A percentile compares a stretch with the other conserved stretches of the same genome.
Conservation (phyloP, 2,329 filamentous ascomycete species). For the Chaetomium strumarium region DNA sequence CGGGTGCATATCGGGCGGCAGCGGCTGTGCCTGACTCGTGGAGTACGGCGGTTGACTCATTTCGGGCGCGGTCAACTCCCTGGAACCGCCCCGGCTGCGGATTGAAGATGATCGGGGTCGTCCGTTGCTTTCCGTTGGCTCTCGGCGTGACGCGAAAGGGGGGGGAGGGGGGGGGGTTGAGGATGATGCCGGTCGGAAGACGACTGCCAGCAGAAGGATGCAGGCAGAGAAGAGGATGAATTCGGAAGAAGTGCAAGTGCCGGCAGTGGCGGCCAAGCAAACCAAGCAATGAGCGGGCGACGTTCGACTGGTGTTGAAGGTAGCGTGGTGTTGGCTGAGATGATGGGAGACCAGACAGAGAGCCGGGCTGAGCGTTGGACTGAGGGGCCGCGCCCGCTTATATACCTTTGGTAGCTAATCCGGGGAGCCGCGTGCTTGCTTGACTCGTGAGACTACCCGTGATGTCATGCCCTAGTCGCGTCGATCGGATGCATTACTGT, state of each 20-base stretch:
- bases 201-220: background rate
- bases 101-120: background rate
- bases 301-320: background rate
- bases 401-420: background rate
- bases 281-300: no score
- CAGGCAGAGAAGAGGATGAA: background rate
- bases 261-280: background rate
- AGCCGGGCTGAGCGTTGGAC: background rate
- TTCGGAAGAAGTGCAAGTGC: background rate
- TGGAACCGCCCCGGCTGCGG: slow-evolving; percentile 11
- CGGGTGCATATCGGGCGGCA: slow-evolving; percentile 18
- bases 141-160: background rate
- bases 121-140: background rate
- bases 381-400: slow-evolving; percentile 5
- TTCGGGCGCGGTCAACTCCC: slow-evolving; percentile 13
- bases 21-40: slow-evolving; percentile 15
- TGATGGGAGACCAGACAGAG: background rate
- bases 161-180: no score
- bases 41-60: slow-evolving; percentile 22
- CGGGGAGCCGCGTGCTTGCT: background rate
- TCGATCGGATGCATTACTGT: background rate
- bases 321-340: background rate
- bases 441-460: slow-evolving; percentile 8
- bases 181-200: background rate
- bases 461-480: slow-evolving; percentile 6